phyloP scores from a whole-genome alignment of 78 protist species.

The Dictyostelium brefeldianum region DNA sequence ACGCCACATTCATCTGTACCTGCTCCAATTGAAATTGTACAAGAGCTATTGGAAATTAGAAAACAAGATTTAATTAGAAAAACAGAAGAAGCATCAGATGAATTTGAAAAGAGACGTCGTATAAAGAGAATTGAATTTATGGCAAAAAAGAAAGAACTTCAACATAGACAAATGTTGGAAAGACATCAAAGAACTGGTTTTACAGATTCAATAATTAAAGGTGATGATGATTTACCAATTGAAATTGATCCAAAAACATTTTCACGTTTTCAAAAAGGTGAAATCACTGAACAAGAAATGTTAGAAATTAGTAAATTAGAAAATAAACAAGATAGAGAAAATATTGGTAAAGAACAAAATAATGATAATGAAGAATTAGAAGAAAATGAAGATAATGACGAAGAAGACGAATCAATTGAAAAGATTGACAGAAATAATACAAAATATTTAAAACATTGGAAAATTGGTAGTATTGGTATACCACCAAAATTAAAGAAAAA shows the following conservation, averaged over 20 bases:
- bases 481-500: conserved; percentile 47
- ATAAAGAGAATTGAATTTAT: conserved; percentile 65
- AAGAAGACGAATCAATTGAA: neutral
- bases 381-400: neutral
- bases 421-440: neutral
- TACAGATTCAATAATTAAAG: neutral
- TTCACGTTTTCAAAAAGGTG: conserved; percentile 42
- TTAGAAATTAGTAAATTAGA: conserved; percentile 4
- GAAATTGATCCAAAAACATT: conserved; percentile 47
- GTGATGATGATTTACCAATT: conserved; percentile 8
- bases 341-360: neutral
- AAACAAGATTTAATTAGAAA: conserved; percentile 19
- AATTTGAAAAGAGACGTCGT: conserved; percentile 31
- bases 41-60: conserved; percentile 24
- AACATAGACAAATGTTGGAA: conserved; percentile 42
- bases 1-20: conserved; percentile 8
- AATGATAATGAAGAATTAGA: neutral
- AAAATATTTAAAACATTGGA: conserved; percentile 58
- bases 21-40: conserved; percentile 23
- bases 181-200: conserved; percentile 16
- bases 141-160: conserved; percentile 35
- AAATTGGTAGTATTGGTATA: conserved; percentile 60
- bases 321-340: conserved; percentile 7
- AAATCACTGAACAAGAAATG: conserved; percentile 73
- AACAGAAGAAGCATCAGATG: conserved; percentile 31